Base-by-base conservation (phyloP, 2,329 filamentous ascomycete genomes). In the Phyllachora maydis region DNA sequence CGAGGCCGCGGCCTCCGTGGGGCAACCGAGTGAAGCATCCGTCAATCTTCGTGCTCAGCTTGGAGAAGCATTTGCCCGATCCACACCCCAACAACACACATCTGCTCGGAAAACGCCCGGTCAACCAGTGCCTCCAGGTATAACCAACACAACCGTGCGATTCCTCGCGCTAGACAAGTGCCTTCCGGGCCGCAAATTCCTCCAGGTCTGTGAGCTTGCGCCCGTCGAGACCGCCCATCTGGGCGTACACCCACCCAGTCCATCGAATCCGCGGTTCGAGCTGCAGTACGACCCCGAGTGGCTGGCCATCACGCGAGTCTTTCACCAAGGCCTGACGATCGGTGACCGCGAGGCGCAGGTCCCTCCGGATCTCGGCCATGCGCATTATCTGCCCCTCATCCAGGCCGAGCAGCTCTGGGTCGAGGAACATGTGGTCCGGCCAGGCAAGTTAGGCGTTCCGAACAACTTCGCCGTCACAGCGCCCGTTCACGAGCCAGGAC, bases 131-230 rank as follows among this genome's bases (percentile, higher is more conserved):
- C 81, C 81, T 0, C 41, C 59, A 1, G 62, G 57, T 1, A 90
- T 93, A 30, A 65, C 59, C 2, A 95, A 95, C 52, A 74, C 59
- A 11, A 58, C 60, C 4, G 90, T 85, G 3, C 60, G 70, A 8
- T 98, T 98, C 45, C 59, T 98, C 8, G 77, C 88, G 0, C 56
- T 98, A 3, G 85, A 93, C 49, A 98, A 98, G 46, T 91, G 81
- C 38, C 59, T 85, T 19, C 74, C 76, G 0, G 61, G 71, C 11
- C 67, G 75, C 9, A 65, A 82, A 29, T 95, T 85, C 40, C 56
- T 98, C 3, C 81, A 95, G 35, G 55, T 95, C 3, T 53, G 75
- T 16, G 63, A 75, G 16, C 52, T 85, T 11, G 39, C 49, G 3
- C 54, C 67, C 3, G 39, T 59, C 19, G 49, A 56, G 10, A 28